These are phyloP conservation scores for Terana coerulea DNA, from an alignment of 768 basidiomycete species.

Conservation along the genomic window DNA sequence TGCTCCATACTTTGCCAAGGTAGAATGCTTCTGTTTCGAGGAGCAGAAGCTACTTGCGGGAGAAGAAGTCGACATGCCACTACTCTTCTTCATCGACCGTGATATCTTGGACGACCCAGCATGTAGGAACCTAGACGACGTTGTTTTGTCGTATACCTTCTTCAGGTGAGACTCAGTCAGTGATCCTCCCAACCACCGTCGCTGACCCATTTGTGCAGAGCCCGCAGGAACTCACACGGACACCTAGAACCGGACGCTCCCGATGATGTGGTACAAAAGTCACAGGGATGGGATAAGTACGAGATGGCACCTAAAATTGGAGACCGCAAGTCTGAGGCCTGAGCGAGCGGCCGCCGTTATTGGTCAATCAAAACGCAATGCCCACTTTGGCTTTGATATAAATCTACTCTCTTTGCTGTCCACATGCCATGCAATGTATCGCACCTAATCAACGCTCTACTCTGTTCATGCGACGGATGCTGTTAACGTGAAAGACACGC, in stretches of 20 bases:
- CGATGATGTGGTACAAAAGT: constrained; percentile 73
- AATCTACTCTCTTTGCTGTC: too few species aligned
- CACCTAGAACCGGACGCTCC: constrained; percentile 89
- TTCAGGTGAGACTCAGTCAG: constrained; percentile 62
- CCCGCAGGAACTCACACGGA: constrained; percentile 78
- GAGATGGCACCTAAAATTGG: constrained; percentile 41
- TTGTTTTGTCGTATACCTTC: constrained; percentile 96
- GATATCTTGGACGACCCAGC: constrained; percentile 92
- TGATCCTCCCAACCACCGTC: neutral
- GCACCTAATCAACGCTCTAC: too few species aligned
- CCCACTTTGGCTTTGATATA: too few species aligned
- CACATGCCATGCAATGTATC: too few species aligned
- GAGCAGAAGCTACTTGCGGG: constrained; percentile 93
- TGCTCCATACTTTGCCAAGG: constrained; percentile 98
- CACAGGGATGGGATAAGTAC: constrained; percentile 70
- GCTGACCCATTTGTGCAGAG: constrained; percentile 42
- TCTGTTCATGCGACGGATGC: too few species aligned
- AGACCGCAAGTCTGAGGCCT: constrained; percentile 21
- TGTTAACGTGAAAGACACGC: too few species aligned
- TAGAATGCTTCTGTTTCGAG: constrained; percentile 99
- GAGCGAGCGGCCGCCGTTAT: neutral
- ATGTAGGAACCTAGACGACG: constrained; percentile 82
- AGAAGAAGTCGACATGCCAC: constrained; percentile 97
- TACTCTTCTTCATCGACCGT: constrained; percentile 98
- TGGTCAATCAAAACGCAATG: too few species aligned